Evolutionary conservation across 2,329 filamentous ascomycete genomes (phyloP), one percentile per base, ranked within the genome.

Genomic region (Aureobasidium namibiae): DNA sequence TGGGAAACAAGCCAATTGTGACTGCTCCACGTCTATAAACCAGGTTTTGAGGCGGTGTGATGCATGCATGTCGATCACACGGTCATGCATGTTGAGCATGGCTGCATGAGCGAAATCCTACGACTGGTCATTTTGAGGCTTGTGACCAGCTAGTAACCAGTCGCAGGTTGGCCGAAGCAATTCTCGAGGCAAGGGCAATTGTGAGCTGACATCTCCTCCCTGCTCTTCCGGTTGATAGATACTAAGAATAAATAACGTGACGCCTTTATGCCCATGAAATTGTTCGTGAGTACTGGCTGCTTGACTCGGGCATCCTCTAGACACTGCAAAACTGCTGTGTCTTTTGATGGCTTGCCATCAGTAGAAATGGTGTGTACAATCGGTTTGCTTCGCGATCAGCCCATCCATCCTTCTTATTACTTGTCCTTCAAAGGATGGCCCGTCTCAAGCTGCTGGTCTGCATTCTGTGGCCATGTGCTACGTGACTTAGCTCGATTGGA

Each of bases 31-130:
- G 24, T n/a, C 7, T 29, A 9, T 45, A 7, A 52, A 52, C 49
- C 49, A 39, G 49, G 49, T 52, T 39, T 38, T 14, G 34, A 2
- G 11, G n/a, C 18, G 33, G 33, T 41, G 33, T 24, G 10, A 52
- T 52, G 50, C 50, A 54, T 54, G 50, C 26, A 29, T 29, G 26
- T 29, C 26, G 26, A 29, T 29, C 26, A 29, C 26, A 9, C 26
- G 26, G 26, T 29, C 9, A 52, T 52, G 50, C 50, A 54, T 54
- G 50, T 31, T 54, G 13, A 26, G 50, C 36, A 54, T 26, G 50
- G 23, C 50, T 23, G 26, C 50, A 54, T 54, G 41, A 56, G 29
- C 29, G 9, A 24, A 45, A 56, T 3, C 34, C n/a, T 36, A 18
- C 41, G 52, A 56, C 52, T 45, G 52, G 52, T 45, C 39, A 36